phyloP scores from a whole-genome alignment of 306 rosid species.

The Pueraria montana region DNA sequence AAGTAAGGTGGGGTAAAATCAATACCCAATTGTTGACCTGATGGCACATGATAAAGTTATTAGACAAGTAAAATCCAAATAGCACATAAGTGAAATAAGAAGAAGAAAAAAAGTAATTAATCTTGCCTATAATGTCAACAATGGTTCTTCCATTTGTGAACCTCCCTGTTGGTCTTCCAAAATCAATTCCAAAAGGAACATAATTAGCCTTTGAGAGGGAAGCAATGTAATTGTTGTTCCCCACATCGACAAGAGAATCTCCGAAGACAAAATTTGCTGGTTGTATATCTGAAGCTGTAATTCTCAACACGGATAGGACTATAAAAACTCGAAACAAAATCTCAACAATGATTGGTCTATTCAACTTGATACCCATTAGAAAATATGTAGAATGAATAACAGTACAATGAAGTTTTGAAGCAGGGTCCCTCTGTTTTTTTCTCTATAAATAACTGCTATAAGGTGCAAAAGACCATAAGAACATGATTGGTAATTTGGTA shows the following conservation, averaged over 20 bases:
- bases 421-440: constrained; percentile 6
- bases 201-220: constrained; percentile 65
- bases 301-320: constrained; percentile 38
- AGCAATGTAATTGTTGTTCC: constrained; percentile 72
- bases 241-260: constrained; percentile 75
- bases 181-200: constrained; percentile 69
- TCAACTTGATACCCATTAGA: constrained; percentile 53
- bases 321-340: constrained; percentile 21
- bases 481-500: neutral
- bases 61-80: neutral
- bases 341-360: constrained; percentile 14
- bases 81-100: neutral
- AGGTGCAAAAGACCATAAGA: constrained; percentile 26
- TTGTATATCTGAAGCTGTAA: constrained; percentile 44
- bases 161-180: constrained; percentile 72
- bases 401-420: neutral
- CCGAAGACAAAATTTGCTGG: constrained; percentile 77
- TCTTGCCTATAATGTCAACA: constrained; percentile 67
- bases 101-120: neutral
- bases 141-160: constrained; percentile 79
- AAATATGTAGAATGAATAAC: neutral
- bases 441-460: neutral
- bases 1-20: constrained; percentile 69
- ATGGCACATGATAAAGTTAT: neutral
- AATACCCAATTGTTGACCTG: constrained; percentile 65